Conservation (phyloP, 2,329 filamentous ascomycete species). For the Graphiopsis chlorocephala region DNA sequence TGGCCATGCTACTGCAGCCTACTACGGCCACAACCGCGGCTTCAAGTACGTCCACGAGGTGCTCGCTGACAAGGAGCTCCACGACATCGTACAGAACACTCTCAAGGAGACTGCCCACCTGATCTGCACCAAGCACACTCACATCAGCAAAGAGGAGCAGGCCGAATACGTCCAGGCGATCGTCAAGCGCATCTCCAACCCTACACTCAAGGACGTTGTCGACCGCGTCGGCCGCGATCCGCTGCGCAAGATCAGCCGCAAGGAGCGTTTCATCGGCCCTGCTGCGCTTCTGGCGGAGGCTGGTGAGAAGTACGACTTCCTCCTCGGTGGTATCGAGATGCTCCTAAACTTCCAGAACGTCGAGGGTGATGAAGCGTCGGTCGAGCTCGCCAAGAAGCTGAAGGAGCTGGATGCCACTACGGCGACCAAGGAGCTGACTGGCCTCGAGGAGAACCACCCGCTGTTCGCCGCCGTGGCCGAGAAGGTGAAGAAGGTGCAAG, state of each 20-base stretch:
- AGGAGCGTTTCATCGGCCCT: conserved; percentile 93
- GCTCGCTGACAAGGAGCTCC: conserved; percentile 75
- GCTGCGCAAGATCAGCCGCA: conserved; percentile 86
- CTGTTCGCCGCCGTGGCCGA: conserved; percentile 73
- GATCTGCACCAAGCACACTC: conserved; percentile 79
- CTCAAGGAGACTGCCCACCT: conserved; percentile 82
- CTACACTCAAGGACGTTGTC: conserved; percentile 84
- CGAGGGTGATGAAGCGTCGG: conserved; percentile 84
- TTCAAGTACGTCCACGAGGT: conserved; percentile 89
- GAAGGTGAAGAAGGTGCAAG: conserved; percentile 79
- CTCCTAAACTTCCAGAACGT: conserved; percentile 94
- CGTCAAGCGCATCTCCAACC: conserved; percentile 88
- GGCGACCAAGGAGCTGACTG: conserved; percentile 77
- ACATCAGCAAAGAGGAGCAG: conserved; percentile 71
- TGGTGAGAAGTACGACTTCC: conserved; percentile 67
- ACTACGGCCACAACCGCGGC: conserved; percentile 84
- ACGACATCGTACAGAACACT: conserved; percentile 73
- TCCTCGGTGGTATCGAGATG: conserved; percentile 85
- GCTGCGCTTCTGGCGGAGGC: conserved; percentile 84
- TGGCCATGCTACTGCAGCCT: conserved; percentile 90
- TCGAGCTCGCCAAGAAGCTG: conserved; percentile 82
- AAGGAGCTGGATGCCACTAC: conserved; percentile 68
- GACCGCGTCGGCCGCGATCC: conserved; percentile 95
- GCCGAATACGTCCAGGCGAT: conserved; percentile 87
- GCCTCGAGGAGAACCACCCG: conserved; percentile 72